Conservation (phyloP, 225 moss, liverwort and hornwort species). For the Straminergon stramineum region DNA sequence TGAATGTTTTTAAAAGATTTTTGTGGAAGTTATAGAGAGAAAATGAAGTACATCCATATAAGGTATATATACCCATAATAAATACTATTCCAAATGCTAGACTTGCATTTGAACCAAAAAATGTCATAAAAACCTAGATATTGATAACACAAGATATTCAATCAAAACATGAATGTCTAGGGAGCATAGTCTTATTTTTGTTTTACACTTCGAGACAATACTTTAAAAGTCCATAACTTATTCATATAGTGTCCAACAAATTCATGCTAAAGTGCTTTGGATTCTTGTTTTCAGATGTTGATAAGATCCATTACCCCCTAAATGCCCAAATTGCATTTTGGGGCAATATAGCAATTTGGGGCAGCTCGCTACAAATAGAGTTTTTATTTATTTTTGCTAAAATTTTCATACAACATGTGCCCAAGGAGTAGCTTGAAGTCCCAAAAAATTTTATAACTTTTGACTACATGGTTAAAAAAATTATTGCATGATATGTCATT, state of each 20-base stretch:
- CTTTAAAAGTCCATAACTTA: not conserved
- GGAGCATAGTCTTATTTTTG: rapidly evolving
- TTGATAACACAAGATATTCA: not conserved
- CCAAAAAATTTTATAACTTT: too few relatives aligned
- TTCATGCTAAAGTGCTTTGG: not conserved
- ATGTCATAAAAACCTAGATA: not conserved
- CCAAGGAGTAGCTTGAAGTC: too few relatives aligned
- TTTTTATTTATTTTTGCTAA: too few relatives aligned
- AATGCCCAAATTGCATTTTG: too few relatives aligned
- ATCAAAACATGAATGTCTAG: not conserved
- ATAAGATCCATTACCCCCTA: not conserved
- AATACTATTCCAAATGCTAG: not conserved
- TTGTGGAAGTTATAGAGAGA: not conserved
- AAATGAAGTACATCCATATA: not conserved
- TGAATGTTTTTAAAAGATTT: too few relatives aligned
- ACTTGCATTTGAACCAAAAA: not conserved
- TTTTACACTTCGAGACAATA: rapidly evolving
- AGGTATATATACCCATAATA: not conserved
- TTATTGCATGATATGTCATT: too few relatives aligned
- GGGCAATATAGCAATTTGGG: too few relatives aligned
- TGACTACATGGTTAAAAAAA: too few relatives aligned
- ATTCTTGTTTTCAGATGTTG: rapidly evolving
- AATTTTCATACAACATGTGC: too few relatives aligned
- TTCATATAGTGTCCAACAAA: not conserved
- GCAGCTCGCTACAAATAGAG: too few relatives aligned